phyloP scores from a whole-genome alignment of 2,329 filamentous ascomycete species.

The Cladophialophora immunda region DNA sequence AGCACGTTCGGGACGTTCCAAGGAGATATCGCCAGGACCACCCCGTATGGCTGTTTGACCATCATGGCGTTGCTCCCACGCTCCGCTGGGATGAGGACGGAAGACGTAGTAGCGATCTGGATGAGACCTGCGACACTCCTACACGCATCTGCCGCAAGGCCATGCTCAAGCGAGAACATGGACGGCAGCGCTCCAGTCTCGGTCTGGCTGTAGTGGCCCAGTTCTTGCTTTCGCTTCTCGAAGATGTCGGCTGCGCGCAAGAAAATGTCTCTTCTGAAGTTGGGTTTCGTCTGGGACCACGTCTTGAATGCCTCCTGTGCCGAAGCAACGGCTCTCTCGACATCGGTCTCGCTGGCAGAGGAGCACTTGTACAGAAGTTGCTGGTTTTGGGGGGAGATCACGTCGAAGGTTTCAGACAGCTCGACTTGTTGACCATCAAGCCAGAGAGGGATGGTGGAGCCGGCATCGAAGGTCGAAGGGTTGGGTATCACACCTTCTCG shows the following conservation, averaged over 20 bases:
- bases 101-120: slow-evolving; percentile 49
- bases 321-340: slow-evolving; percentile 65
- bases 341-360: slow-evolving; percentile 64
- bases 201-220: slow-evolving; percentile 66
- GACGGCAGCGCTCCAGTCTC: slow-evolving; percentile 63
- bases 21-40: slow-evolving; percentile 79
- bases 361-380: slow-evolving; percentile 64
- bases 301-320: slow-evolving; percentile 73
- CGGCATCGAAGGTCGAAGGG: slow-evolving; percentile 36
- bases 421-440: slow-evolving; percentile 54
- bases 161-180: slow-evolving; percentile 45
- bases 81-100: slow-evolving; percentile 58
- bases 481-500: no score
- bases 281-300: slow-evolving; percentile 72
- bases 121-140: slow-evolving; percentile 35
- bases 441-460: slow-evolving; percentile 50
- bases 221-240: slow-evolving; percentile 66
- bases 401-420: slow-evolving; percentile 53
- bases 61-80: slow-evolving; percentile 69
- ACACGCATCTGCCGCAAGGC: slow-evolving; percentile 32
- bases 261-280: slow-evolving; percentile 72
- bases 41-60: slow-evolving; percentile 78
- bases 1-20: slow-evolving; percentile 71
- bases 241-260: slow-evolving; percentile 72
- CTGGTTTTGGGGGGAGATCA: slow-evolving; percentile 65